Conservation (phyloP, 2,329 filamentous ascomycete genomes). For the Calonectria hongkongensis region DNA sequence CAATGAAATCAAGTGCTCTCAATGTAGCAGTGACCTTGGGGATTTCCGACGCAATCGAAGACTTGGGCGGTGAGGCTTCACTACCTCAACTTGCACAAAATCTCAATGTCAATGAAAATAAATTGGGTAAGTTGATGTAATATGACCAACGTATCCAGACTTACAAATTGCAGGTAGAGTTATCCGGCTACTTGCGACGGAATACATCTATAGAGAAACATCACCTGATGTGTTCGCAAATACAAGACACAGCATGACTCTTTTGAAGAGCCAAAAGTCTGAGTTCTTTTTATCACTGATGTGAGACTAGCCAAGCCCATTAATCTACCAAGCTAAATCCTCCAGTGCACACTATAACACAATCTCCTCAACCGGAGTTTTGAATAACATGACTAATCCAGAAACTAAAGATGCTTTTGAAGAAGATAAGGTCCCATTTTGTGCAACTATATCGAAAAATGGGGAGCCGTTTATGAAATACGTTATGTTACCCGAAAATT, state of each 20-base stretch:
- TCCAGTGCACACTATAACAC: neutral
- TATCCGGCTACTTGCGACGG: neutral
- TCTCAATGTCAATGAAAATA: conserved; percentile 2
- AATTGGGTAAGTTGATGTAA: neutral
- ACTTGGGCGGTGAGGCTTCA: neutral
- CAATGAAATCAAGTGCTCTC: neutral
- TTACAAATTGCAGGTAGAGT: neutral
- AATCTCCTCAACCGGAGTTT: neutral
- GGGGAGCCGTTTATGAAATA: conserved; percentile 11
- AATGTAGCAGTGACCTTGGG: conserved; percentile 7
- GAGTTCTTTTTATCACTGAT: neutral
- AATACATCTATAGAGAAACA: conserved; percentile 3
- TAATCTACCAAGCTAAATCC: too few species aligned
- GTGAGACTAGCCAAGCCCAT: neutral
- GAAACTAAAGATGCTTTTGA: neutral
- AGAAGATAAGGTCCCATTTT: neutral
- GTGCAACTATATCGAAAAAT: neutral
- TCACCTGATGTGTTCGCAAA: conserved; percentile 3
- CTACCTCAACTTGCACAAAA: neutral
- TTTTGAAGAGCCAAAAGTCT: neutral
- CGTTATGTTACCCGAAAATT: conserved; percentile 3
- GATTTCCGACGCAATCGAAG: neutral
- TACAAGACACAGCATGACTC: conserved; percentile 1
- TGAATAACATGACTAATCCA: neutral
- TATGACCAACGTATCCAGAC: neutral